Base-by-base conservation (phyloP, 2,329 filamentous ascomycete species). In the Stachybotrys chartarum region DNA sequence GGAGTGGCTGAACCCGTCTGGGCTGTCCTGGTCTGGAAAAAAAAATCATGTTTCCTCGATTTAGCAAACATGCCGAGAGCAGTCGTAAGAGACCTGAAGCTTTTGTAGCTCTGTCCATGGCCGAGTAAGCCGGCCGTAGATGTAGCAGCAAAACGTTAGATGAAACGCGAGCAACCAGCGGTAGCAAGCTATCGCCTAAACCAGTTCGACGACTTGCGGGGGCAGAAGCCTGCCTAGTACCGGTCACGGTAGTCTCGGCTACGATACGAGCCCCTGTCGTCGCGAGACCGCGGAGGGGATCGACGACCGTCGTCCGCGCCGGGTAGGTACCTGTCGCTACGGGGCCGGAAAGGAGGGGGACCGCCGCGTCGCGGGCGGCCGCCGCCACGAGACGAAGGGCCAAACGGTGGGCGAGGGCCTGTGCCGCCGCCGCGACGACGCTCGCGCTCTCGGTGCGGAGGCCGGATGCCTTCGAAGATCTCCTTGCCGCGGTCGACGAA, bases 401-500 rank as follows among this genome's bases (percentile, higher is more conserved):
- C 57, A 47, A n/a, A 24, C 11, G 39, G 39, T 49, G 68, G 59
- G 7, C 63, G 57, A 8, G 63, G 35, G 35, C 35, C 35, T 14
- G 35, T 59, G 11, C 60, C 55, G 64, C 63, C 55, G 61, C 69
- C 55, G 63, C 66, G 72, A 10, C 74, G 69, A 18, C 70, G 71
- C 18, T 70, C 65, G 11, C 68, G 63, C 62, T 82, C 78, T 10
- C 80, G 72, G 57, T 81, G 78, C 1, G 83, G 83, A 30, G 82
- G 83, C 30, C 83, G 75, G 57, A 87, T 84, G 16, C 83, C 83
- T 51, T 83, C 73, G 64, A 86, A 86, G 44, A 86, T 83, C 67
- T 91, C 88, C 16, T 83, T 83, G 14, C 88, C 88, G 54, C 85
- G 79, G 67, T 91, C 87, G 49, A 91, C 86, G 54, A 91, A 83